Evolutionary conservation across 2,329 filamentous ascomycete species (phyloP).

Genomic region (Alternaria sp.): DNA sequence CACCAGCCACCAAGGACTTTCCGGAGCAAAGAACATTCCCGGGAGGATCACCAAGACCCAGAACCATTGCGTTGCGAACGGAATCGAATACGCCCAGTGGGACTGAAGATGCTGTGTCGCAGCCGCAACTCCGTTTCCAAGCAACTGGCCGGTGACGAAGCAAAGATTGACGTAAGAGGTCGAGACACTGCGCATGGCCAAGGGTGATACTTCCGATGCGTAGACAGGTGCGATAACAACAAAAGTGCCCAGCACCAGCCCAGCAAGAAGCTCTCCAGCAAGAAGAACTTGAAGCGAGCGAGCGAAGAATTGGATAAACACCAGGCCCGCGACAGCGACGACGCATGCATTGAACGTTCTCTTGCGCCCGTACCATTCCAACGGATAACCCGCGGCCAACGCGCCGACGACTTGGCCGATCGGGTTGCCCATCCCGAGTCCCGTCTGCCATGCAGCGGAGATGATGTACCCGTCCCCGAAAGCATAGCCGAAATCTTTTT

Average conservation of each 20-base stretch:
- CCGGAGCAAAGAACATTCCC: slow-evolving; percentile 69
- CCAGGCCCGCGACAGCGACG: background rate
- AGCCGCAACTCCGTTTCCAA: background rate
- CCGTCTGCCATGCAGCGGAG: background rate
- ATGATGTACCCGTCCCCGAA: background rate
- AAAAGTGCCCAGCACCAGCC: background rate
- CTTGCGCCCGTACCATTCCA: background rate
- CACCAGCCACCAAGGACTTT: slow-evolving; percentile 74
- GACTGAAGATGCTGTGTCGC: background rate
- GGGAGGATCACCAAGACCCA: slow-evolving; percentile 70
- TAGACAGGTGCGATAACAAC: background rate
- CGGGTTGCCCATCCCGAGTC: background rate
- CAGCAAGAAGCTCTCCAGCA: background rate
- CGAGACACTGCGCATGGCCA: background rate
- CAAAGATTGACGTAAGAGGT: background rate
- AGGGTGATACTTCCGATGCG: background rate
- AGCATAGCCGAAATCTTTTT: background rate
- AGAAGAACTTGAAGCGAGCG: background rate
- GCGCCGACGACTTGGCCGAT: background rate
- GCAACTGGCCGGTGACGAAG: background rate
- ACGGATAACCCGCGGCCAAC: background rate
- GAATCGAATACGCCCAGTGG: slow-evolving; percentile 69
- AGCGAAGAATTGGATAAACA: background rate
- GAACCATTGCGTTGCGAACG: slow-evolving; percentile 74
- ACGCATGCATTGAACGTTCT: background rate